A percentile compares a stretch with the other conserved stretches of the same genome.
Conservation (phyloP, 1,284 basidiomycete species). For the Bjerkandera adusta region DNA sequence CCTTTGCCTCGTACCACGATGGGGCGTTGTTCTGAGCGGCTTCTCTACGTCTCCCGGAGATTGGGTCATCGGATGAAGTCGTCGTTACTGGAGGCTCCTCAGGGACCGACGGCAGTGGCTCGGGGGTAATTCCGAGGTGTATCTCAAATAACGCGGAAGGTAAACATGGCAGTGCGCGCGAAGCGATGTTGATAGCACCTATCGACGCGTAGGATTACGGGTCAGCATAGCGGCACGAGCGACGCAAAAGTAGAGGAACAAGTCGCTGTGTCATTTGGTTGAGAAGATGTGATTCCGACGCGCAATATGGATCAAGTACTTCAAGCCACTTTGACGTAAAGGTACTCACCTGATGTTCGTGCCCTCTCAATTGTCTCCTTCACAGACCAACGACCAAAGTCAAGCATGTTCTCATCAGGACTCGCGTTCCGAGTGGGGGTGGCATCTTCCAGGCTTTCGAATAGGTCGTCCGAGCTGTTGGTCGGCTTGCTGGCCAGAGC, state of each 20-base stretch:
- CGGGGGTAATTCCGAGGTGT: constrained; percentile 69
- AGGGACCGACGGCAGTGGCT: constrained; percentile 57
- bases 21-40: constrained; percentile 38
- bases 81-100: constrained; percentile 55
- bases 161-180: constrained; percentile 65
- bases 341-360: constrained; percentile 62
- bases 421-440: constrained; percentile 32
- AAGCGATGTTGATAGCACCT: constrained; percentile 74
- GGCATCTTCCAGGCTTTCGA: constrained; percentile 46
- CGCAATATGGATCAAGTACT: background rate
- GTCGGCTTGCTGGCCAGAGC: constrained; percentile 30
- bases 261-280: background rate
- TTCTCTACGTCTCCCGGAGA: constrained; percentile 10
- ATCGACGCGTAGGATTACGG: constrained; percentile 16
- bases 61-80: constrained; percentile 27
- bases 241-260: constrained; percentile 29
- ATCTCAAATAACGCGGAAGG: constrained; percentile 79
- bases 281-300: background rate
- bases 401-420: constrained; percentile 47
- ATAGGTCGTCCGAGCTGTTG: constrained; percentile 13
- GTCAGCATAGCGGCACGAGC: constrained; percentile 30
- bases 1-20: constrained; percentile 78
- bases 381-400: constrained; percentile 66
- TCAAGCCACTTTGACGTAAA: background rate
- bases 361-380: constrained; percentile 75